These are phyloP conservation scores for Flaveria sonorensis DNA, from an alignment of 129 eudicot genomes.

Conservation along the genomic window DNA sequence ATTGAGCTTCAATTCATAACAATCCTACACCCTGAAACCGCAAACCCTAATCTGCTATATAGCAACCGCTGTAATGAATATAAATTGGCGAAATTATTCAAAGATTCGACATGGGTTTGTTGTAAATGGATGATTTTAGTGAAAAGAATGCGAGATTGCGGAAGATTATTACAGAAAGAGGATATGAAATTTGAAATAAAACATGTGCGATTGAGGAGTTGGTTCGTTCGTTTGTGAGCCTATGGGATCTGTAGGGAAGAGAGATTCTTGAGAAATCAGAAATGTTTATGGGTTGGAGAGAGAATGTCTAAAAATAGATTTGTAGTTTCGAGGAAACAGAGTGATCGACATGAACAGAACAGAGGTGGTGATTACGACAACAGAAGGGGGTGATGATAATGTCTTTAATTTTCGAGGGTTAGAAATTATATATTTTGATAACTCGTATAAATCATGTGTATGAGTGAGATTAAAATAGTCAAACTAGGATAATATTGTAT, in stretches of 20 bases:
- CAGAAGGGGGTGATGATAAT: background rate
- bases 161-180: constrained; percentile 19
- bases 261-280: background rate
- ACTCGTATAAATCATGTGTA: too few species aligned
- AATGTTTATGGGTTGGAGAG: constrained; percentile 17
- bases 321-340: constrained; percentile 33
- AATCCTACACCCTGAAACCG: constrained; percentile 25
- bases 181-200: constrained; percentile 1
- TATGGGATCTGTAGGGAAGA: background rate
- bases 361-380: constrained; percentile 14
- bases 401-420: background rate
- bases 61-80: constrained; percentile 1
- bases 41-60: constrained; percentile 32
- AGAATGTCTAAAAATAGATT: constrained; percentile 17
- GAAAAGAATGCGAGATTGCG: constrained; percentile 18
- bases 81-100: constrained; percentile 6
- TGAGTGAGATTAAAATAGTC: too few species aligned
- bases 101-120: constrained; percentile 31
- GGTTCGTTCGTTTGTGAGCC: constrained; percentile 2
- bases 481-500: too few species aligned
- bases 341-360: background rate
- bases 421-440: background rate
- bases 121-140: constrained; percentile 16
- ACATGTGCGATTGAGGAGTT: background rate
- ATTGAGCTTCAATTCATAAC: constrained; percentile 27